Percentiles rank a stretch among this genome's conserved stretches.
phyloP scores from a whole-genome alignment of 176 grass and related monocot genomes.

The Guadua angustifolia region DNA sequence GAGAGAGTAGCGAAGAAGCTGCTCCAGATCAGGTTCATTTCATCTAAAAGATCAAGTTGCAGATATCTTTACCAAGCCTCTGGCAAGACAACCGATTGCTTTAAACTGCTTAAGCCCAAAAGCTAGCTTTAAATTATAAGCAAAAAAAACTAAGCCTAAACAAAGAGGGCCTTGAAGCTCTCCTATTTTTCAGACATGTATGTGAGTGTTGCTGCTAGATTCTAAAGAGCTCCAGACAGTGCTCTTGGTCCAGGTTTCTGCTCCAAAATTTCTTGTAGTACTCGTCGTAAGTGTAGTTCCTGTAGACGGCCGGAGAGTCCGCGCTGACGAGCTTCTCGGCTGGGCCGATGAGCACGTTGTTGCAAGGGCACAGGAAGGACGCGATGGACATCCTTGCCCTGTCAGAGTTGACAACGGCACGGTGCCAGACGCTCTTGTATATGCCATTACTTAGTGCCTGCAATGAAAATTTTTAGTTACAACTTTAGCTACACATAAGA shows the following conservation, averaged over 20 bases:
- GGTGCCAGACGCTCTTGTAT: conserved; percentile 78
- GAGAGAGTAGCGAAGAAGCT: too few species aligned
- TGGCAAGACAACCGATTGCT: too few species aligned
- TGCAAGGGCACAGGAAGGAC: conserved; percentile 81
- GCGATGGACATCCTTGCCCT: conserved; percentile 64
- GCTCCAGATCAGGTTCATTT: too few species aligned
- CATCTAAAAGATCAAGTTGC: too few species aligned
- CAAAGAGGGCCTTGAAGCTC: neutral
- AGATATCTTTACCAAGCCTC: too few species aligned
- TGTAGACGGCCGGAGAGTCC: conserved; percentile 49
- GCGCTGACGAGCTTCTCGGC: conserved; percentile 53
- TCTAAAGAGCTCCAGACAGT: conserved; percentile 76
- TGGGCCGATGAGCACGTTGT: conserved; percentile 49
- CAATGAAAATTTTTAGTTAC: conserved; percentile 8
- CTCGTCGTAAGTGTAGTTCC: conserved; percentile 73
- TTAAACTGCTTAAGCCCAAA: too few species aligned
- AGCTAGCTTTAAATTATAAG: too few species aligned
- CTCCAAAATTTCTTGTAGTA: conserved; percentile 88
- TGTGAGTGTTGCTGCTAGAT: neutral
- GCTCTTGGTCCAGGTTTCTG: conserved; percentile 73
- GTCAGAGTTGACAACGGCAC: conserved; percentile 66
- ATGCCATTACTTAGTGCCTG: conserved; percentile 71
- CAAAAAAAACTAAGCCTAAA: too few species aligned
- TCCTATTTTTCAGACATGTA: neutral
- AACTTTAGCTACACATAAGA: neutral